phyloP scores from a whole-genome alignment of 352 stramenopile genomes.

The Pythium oligandrum region DNA sequence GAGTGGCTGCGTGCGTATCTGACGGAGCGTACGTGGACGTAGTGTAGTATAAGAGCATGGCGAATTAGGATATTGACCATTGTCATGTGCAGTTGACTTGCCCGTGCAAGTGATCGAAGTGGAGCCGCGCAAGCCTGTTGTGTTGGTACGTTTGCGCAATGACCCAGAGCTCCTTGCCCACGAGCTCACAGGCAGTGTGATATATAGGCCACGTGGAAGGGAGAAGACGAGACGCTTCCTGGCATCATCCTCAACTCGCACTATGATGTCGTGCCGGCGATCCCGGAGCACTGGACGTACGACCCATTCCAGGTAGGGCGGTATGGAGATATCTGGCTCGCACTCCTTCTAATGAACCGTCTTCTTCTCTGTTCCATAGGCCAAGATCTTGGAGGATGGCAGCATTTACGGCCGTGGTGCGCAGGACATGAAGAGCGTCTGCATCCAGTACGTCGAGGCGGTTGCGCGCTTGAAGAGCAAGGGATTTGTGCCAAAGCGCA shows the following conservation, averaged over 20 bases:
- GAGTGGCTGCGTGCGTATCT: slow-evolving; percentile 56
- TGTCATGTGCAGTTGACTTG: slow-evolving; percentile 30
- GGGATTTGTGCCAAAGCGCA: slow-evolving; percentile 76
- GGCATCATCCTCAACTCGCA: slow-evolving; percentile 93
- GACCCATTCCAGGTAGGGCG: slow-evolving; percentile 83
- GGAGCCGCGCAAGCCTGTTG: slow-evolving; percentile 79
- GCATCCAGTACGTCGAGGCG: slow-evolving; percentile 93
- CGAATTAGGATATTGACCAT: neutral
- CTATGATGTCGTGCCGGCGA: slow-evolving; percentile 96
- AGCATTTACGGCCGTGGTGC: slow-evolving; percentile 91
- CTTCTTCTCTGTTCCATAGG: slow-evolving; percentile 18
- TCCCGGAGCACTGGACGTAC: slow-evolving; percentile 82
- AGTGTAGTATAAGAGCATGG: neutral
- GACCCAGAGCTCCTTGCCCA: too few species aligned
- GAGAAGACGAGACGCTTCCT: slow-evolving; percentile 77
- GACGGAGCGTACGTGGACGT: slow-evolving; percentile 30
- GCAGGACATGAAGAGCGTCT: slow-evolving; percentile 97
- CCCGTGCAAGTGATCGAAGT: slow-evolving; percentile 50
- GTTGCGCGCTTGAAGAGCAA: slow-evolving; percentile 63
- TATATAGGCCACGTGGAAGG: slow-evolving; percentile 78
- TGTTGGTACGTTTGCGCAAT: slow-evolving; percentile 53
- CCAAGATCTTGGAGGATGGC: slow-evolving; percentile 80
- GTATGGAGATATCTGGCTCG: neutral
- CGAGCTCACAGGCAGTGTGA: neutral
- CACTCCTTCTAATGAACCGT: neutral